Evolutionary conservation across 2,329 filamentous ascomycete genomes (phyloP).

Genomic region (Hymenoscyphus occultus): DNA sequence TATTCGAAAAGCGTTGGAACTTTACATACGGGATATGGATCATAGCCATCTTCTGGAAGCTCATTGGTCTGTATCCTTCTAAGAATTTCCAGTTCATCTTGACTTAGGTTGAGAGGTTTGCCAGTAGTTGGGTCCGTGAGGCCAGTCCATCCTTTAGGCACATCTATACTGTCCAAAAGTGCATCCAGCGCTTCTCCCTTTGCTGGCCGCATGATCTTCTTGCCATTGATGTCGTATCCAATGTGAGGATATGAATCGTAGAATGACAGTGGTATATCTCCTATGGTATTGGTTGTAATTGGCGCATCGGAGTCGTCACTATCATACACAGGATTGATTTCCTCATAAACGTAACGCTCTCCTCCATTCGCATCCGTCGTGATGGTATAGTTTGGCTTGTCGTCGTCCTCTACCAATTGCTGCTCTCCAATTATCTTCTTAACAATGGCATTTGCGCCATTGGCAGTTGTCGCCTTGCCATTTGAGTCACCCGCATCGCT

Average conservation of each 20-base stretch:
- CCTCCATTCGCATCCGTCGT: conserved; percentile 86
- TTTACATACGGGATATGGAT: conserved; percentile 75
- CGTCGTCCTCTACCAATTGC: conserved; percentile 36
- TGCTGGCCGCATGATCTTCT: conserved; percentile 94
- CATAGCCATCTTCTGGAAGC: conserved; percentile 80
- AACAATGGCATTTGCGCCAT: conserved; percentile 38
- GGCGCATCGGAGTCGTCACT: conserved; percentile 89
- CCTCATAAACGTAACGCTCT: conserved; percentile 84
- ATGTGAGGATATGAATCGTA: conserved; percentile 98
- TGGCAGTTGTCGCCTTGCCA: conserved; percentile 40
- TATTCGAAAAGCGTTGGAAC: background rate
- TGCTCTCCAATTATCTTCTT: conserved; percentile 33
- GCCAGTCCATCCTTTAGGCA: conserved; percentile 96
- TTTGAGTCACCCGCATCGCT: conserved; percentile 38
- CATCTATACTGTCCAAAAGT: conserved; percentile 90
- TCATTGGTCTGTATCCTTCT: conserved; percentile 88
- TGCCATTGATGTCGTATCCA: conserved; percentile 98
- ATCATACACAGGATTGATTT: conserved; percentile 92
- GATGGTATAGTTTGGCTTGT: conserved; percentile 50
- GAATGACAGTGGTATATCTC: conserved; percentile 88
- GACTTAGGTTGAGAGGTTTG: conserved; percentile 82
- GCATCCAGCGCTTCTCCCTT: conserved; percentile 92
- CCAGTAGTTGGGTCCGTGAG: conserved; percentile 91
- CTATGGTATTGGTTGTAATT: conserved; percentile 83
- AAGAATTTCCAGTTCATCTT: conserved; percentile 85